Conservation (phyloP, 805 yeast genomes). For the Kuraishia cidri region DNA sequence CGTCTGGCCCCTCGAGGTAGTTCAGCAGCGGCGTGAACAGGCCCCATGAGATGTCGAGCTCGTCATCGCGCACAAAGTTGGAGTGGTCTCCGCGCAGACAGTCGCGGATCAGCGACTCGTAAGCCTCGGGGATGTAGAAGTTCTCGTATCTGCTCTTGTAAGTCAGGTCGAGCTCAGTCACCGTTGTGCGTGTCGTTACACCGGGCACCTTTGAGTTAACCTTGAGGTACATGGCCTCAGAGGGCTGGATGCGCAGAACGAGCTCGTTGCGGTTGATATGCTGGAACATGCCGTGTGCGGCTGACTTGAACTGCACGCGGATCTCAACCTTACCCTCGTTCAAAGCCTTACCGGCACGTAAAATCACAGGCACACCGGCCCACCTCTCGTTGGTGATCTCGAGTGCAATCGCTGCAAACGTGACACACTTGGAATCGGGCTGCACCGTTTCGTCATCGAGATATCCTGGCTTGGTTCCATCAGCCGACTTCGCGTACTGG, state of each 20-base stretch:
- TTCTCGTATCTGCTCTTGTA: conserved; percentile 75
- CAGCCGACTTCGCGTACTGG: conserved; percentile 78
- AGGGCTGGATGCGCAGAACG: conserved; percentile 90
- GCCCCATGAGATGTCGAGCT: conserved; percentile 87
- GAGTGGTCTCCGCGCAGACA: conserved; percentile 89
- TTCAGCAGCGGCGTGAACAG: conserved; percentile 88
- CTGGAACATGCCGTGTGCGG: conserved; percentile 72
- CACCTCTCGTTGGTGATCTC: conserved; percentile 88
- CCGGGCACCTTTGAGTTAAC: conserved; percentile 94
- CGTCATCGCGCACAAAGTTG: conserved; percentile 96
- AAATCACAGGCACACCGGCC: conserved; percentile 95
- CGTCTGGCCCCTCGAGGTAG: conserved; percentile 62
- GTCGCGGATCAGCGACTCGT: conserved; percentile 91
- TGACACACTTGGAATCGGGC: conserved; percentile 75
- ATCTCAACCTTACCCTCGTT: conserved; percentile 93
- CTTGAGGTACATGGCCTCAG: conserved; percentile 90
- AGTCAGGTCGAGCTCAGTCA: conserved; percentile 86
- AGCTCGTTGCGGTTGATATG: conserved; percentile 86
- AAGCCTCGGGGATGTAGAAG: conserved; percentile 96
- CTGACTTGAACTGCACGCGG: conserved; percentile 85
- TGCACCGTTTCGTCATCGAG: conserved; percentile 87
- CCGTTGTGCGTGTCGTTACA: conserved; percentile 67
- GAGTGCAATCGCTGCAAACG: conserved; percentile 81
- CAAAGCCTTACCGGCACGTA: conserved; percentile 97
- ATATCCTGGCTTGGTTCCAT: conserved; percentile 86